These are phyloP conservation scores for Thecamonas trahens DNA, from an alignment of 78 protist species.

Conservation along the genomic window DNA sequence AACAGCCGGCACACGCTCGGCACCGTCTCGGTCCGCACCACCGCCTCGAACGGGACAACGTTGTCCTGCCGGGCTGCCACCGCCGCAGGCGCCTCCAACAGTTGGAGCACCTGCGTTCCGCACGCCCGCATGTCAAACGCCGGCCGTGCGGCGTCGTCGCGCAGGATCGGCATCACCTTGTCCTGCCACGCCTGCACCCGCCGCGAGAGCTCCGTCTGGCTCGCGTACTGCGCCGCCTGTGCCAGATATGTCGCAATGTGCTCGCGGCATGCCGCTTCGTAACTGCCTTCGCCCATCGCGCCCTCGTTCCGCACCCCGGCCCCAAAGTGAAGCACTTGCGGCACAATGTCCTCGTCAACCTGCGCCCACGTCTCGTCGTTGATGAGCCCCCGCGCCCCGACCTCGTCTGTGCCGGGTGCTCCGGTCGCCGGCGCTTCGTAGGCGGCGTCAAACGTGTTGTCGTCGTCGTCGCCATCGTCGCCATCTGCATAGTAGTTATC, in stretches of 20 bases:
- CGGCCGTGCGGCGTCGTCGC: background rate
- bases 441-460: too few relatives aligned
- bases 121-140: constrained; percentile 1
- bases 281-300: too few relatives aligned
- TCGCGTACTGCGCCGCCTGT: background rate
- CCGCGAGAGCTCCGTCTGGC: background rate
- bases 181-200: constrained; percentile 1
- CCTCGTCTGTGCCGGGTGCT: too few relatives aligned
- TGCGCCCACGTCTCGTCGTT: too few relatives aligned
- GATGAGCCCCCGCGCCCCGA: too few relatives aligned
- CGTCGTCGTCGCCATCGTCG: too few relatives aligned
- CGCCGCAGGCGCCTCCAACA: background rate
- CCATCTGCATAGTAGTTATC: too few relatives aligned
- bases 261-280: background rate
- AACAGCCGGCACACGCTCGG: constrained; percentile 10
- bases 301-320: too few relatives aligned
- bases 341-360: too few relatives aligned
- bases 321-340: too few relatives aligned
- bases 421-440: too few relatives aligned
- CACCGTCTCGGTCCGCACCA: background rate
- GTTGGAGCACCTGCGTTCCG: background rate
- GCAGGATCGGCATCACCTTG: background rate
- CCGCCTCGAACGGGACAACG: background rate
- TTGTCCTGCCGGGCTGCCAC: background rate
- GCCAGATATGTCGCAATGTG: background rate